Base-by-base conservation (phyloP, 2,329 filamentous ascomycete species). In the Boeremia exigua region DNA sequence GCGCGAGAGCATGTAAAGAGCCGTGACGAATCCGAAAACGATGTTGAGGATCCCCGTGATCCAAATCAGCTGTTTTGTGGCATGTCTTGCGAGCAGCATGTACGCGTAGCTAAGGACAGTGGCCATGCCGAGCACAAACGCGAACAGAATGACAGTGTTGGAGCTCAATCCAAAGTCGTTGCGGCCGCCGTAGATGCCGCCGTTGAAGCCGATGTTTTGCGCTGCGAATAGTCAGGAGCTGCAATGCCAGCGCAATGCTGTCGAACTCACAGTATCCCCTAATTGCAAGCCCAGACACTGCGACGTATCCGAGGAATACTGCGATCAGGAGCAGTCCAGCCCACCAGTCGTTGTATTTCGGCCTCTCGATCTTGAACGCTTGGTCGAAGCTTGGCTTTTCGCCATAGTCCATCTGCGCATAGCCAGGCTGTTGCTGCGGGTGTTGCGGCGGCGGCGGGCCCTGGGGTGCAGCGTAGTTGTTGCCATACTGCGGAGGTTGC, bases 21-120 rank as follows among this genome's bases (percentile, higher is more conserved):
- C 92, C 0, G 92, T 96, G 1, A 85, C 93, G n/a, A 97, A 80
- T 0, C 91, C 91, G 66, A 92, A 88, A 50, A 89, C 79, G 67
- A 96, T 89, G 75, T 97, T 67, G 19, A 73, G 59, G 29, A 71
- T 70, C 9, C 66, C 66, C 10, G 92, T 96, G 34, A 92, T 85
- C 91, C 92, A 97, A 72, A 97, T 96, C 65, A 96, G 92, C 70
- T n/a, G n/a, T n/a, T n/a, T n/a, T n/a, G n/a, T n/a, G n/a, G n/a
- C n/a, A n/a, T n/a, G n/a, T n/a, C 92, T 86, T 6, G 91, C 90
- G 2, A 88, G 75, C 75, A 86, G 86, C 66, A 97, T 86, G 73
- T 97, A 98, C 19, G 78, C 81, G 69, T 86, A 90, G 32, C 90
- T 93, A 37, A 96, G 79, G 1, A 91, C 82, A 19, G 93, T 81